phyloP scores from a whole-genome alignment of 208 protist species.

The Trypanosoma rangeli region DNA sequence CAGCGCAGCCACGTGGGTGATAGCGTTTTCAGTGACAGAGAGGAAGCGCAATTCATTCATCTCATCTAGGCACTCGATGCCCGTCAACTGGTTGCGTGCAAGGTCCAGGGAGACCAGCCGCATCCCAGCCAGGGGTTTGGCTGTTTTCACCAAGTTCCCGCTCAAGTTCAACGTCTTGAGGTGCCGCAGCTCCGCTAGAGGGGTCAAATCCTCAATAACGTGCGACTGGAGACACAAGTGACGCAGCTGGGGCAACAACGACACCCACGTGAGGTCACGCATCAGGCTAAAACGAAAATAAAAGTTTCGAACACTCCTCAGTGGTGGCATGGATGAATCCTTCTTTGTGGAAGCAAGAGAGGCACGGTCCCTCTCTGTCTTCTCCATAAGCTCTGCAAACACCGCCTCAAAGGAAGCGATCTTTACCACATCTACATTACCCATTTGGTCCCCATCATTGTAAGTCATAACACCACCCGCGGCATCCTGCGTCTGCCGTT shows the following conservation, averaged over 20 bases:
- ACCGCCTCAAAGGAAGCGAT: conserved; percentile 20
- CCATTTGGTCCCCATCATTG: conserved; percentile 2
- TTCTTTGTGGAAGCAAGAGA: neutral
- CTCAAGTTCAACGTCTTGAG: conserved; percentile 66
- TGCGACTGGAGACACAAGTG: conserved; percentile 51
- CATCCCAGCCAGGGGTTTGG: conserved; percentile 48
- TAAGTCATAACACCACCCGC: neutral
- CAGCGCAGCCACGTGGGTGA: conserved; percentile 54
- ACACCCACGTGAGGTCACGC: conserved; percentile 28
- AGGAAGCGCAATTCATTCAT: conserved; percentile 65
- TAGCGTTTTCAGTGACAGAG: conserved; percentile 85
- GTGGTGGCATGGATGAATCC: neutral
- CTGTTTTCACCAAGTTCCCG: conserved; percentile 55
- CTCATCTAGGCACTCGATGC: conserved; percentile 35
- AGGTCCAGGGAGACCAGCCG: conserved; percentile 54
- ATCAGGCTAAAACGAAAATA: conserved; percentile 28
- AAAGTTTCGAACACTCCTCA: conserved; percentile 21
- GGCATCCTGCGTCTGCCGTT: neutral
- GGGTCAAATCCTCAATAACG: conserved; percentile 46
- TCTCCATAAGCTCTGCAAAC: conserved; percentile 12
- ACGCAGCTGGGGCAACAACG: conserved; percentile 36
- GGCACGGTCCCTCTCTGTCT: conserved; percentile 4
- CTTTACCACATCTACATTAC: conserved; percentile 6
- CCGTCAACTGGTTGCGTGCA: conserved; percentile 72
- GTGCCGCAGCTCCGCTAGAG: conserved; percentile 48